phyloP scores from a whole-genome alignment of 352 stramenopile genomes.

The Salisapilia sapeloensis region DNA sequence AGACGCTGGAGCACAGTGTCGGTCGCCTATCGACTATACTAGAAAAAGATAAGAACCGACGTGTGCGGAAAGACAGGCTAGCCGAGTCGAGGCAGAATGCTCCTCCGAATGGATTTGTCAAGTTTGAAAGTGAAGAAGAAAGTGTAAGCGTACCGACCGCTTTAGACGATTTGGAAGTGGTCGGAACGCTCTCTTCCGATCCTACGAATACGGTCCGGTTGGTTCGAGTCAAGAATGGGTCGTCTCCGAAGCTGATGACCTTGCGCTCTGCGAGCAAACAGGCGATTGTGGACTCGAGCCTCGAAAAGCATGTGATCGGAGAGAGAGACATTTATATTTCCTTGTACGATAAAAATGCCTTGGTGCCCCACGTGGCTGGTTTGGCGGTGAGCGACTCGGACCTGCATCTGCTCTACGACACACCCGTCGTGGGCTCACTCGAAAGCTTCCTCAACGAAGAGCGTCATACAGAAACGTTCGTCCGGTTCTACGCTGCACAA shows the following conservation, averaged over 20 bases:
- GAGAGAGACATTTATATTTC: slow-evolving; percentile 75
- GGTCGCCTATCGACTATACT: slow-evolving; percentile 63
- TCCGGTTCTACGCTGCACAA: slow-evolving; percentile 76
- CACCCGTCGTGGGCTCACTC: slow-evolving; percentile 64
- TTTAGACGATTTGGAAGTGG: slow-evolving; percentile 46
- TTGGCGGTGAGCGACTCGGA: slow-evolving; percentile 67
- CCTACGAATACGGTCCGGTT: slow-evolving; percentile 57
- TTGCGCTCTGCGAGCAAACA: slow-evolving; percentile 68
- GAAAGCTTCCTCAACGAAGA: slow-evolving; percentile 61
- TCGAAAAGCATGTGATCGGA: slow-evolving; percentile 67
- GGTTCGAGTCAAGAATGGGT: slow-evolving; percentile 39
- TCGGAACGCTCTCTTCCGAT: slow-evolving; percentile 58
- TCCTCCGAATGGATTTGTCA: slow-evolving; percentile 26
- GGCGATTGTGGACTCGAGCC: slow-evolving; percentile 53
- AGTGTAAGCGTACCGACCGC: slow-evolving; percentile 16
- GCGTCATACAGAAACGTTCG: slow-evolving; percentile 52
- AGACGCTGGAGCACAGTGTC: slow-evolving; percentile 50
- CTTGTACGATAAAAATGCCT: slow-evolving; percentile 57
- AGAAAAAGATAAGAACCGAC: slow-evolving; percentile 70
- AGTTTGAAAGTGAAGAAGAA: slow-evolving; percentile 34
- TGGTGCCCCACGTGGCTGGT: slow-evolving; percentile 45
- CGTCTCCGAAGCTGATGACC: slow-evolving; percentile 39
- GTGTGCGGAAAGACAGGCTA: slow-evolving; percentile 46
- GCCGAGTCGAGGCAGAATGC: slow-evolving; percentile 27
- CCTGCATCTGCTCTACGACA: slow-evolving; percentile 71